phyloP scores from a whole-genome alignment of 345 rosid genomes.

The Hibiscus syriacus region DNA sequence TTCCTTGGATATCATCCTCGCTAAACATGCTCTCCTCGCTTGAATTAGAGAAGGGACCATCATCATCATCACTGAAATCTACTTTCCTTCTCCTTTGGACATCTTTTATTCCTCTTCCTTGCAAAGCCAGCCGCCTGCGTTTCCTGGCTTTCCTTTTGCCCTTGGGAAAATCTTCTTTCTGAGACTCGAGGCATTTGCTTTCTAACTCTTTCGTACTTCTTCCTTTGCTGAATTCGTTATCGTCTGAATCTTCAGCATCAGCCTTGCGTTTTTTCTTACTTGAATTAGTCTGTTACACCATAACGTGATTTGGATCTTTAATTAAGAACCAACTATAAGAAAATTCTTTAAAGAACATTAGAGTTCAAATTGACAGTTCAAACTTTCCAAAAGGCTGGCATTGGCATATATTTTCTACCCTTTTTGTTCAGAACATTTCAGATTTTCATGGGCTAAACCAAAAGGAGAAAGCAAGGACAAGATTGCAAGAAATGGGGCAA shows the following conservation, averaged over 20 bases:
- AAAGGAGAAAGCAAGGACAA: background rate
- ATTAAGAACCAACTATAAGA: background rate
- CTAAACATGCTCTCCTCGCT: slow-evolving; percentile 71
- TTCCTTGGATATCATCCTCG: slow-evolving; percentile 52
- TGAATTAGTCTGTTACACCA: slow-evolving; percentile 57
- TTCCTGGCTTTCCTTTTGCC: slow-evolving; percentile 89
- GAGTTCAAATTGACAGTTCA: background rate
- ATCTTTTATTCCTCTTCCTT: slow-evolving; percentile 76
- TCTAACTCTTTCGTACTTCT: slow-evolving; percentile 34
- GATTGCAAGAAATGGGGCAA: background rate
- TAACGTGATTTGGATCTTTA: background rate
- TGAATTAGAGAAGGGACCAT: slow-evolving; percentile 49
- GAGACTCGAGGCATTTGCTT: slow-evolving; percentile 47
- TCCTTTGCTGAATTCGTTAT: slow-evolving; percentile 47
- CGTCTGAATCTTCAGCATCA: slow-evolving; percentile 76
- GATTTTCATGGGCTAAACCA: background rate
- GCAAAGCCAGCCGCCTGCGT: slow-evolving; percentile 64
- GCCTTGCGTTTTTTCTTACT: slow-evolving; percentile 75
- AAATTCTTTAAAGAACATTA: background rate
- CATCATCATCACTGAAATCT: slow-evolving; percentile 43
- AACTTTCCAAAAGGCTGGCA: background rate
- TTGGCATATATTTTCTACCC: background rate
- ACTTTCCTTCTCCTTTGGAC: slow-evolving; percentile 48
- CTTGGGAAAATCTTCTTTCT: slow-evolving; percentile 80
- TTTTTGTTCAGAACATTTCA: background rate